Percentiles rank a stretch among this genome's conserved stretches.
Conservation (phyloP, 164 flowering plant species). For the Sextonia rubra region DNA sequence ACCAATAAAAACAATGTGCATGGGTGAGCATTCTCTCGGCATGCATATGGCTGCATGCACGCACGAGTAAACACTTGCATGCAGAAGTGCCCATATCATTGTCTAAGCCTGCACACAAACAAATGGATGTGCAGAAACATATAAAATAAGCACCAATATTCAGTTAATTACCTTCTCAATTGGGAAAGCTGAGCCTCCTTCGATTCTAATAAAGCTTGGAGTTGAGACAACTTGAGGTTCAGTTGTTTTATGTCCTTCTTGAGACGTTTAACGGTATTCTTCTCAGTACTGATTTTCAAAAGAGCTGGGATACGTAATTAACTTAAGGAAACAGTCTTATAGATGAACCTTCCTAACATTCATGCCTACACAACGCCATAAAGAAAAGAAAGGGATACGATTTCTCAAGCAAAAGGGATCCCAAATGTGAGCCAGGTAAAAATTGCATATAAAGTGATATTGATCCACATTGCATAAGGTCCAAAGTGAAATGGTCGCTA, state of each 20-base stretch:
- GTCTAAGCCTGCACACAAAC: neutral
- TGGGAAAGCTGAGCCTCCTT: constrained; percentile 65
- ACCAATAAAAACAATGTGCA: neutral
- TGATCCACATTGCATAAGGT: neutral
- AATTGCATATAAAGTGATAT: neutral
- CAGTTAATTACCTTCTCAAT: constrained; percentile 43
- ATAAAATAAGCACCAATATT: neutral
- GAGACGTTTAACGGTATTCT: constrained; percentile 59
- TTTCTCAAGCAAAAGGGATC: neutral
- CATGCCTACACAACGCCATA: neutral
- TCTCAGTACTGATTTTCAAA: constrained; percentile 79
- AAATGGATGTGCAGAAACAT: neutral
- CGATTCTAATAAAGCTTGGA: constrained; percentile 74
- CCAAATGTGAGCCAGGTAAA: neutral
- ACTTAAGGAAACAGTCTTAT: constrained; percentile 44
- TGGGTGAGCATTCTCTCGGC: neutral
- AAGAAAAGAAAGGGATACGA: neutral
- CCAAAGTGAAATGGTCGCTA: neutral
- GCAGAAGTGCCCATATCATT: neutral
- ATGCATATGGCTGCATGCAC: neutral
- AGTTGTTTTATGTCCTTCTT: constrained; percentile 81
- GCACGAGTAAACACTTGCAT: neutral
- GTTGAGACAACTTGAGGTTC: constrained; percentile 61
- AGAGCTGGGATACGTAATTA: constrained; percentile 73
- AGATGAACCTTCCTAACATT: neutral